A percentile compares a stretch with the other conserved stretches of the same genome.
phyloP scores from a whole-genome alignment of 2,329 filamentous ascomycete species.

The Beauveria sp. region DNA sequence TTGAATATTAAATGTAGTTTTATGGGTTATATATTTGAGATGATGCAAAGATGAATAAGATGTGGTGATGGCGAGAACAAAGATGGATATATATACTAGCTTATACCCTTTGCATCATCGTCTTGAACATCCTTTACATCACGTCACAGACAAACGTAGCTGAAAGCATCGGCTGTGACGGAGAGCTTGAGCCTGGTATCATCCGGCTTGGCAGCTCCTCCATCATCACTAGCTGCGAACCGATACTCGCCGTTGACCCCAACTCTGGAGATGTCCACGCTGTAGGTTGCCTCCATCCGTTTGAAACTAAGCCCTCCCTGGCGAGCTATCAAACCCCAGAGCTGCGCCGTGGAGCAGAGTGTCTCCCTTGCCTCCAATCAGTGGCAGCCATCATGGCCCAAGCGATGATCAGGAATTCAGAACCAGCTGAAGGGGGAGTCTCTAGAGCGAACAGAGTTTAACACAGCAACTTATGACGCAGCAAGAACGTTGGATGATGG shows the following conservation, averaged over 20 bases:
- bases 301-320: neutral
- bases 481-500: neutral
- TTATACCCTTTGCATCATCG: neutral
- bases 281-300: neutral
- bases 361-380: neutral
- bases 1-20: neutral
- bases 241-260: neutral
- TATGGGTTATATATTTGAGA: neutral
- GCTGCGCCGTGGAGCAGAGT: neutral
- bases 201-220: neutral
- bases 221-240: neutral
- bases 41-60: neutral
- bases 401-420: neutral
- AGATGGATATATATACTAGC: constrained; percentile 5
- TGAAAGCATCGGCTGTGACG: neutral
- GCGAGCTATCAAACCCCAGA: neutral
- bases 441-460: neutral
- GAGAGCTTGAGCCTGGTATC: neutral
- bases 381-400: no score
- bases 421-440: neutral
- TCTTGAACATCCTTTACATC: neutral
- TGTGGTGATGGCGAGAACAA: neutral
- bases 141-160: constrained; percentile 2
- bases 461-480: neutral
- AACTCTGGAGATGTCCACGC: neutral